Evolutionary conservation across 2,329 filamentous ascomycete species (phyloP).

Genomic region (Exserohilum turcica): DNA sequence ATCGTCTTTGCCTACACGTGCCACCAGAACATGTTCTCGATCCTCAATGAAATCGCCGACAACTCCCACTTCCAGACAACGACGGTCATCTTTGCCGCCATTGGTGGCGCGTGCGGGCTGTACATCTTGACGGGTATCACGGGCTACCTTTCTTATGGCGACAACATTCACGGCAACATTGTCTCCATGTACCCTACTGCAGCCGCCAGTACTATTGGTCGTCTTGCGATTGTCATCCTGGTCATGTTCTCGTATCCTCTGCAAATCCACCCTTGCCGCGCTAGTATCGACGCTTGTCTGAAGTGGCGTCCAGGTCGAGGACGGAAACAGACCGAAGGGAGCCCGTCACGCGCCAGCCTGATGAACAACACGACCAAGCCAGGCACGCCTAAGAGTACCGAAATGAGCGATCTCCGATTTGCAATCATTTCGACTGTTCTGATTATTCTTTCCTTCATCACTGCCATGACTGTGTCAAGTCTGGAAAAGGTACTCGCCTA

Average conservation of each 20-base stretch:
- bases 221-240: slow-evolving; percentile 91
- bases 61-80: slow-evolving; percentile 80
- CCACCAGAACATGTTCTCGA: slow-evolving; percentile 99
- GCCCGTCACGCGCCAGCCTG: slow-evolving; percentile 52
- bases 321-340: slow-evolving; percentile 44
- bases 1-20: slow-evolving; percentile 99
- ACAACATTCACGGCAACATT: slow-evolving; percentile 88
- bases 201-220: slow-evolving; percentile 85
- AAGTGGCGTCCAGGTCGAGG: slow-evolving; percentile 74
- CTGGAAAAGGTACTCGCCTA: slow-evolving; percentile 92
- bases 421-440: slow-evolving; percentile 86
- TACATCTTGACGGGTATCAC: slow-evolving; percentile 94
- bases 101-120: slow-evolving; percentile 82
- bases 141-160: slow-evolving; percentile 93
- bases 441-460: slow-evolving; percentile 81
- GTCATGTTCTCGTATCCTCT: slow-evolving; percentile 97
- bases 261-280: slow-evolving; percentile 93
- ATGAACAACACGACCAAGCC: slow-evolving; percentile 46
- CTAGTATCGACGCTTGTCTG: slow-evolving; percentile 91
- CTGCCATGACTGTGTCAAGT: slow-evolving; percentile 87
- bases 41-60: slow-evolving; percentile 90
- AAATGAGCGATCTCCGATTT: slow-evolving; percentile 86
- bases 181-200: slow-evolving; percentile 73
- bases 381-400: slow-evolving; percentile 40
- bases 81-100: slow-evolving; percentile 78